Evolutionary conservation across 179 eudicot species (phyloP), one percentile per base, ranked within the genome.

Genomic region (Beta lomatogona): DNA sequence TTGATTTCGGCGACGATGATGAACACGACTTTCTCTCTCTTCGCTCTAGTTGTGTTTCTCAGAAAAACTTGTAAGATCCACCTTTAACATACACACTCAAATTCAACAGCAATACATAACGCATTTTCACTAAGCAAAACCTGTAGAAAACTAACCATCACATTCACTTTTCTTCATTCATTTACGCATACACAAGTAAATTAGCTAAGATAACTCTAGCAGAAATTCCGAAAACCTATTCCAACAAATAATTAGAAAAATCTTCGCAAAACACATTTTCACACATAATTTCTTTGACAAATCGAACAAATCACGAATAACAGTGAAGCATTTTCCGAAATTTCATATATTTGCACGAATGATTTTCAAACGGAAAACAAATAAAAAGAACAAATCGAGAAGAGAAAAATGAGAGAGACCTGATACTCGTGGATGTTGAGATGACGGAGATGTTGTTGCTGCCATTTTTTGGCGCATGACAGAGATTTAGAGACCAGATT

Each of bases 391-490:
- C 52, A 50, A 13, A 15, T 21, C 16, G 8, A 6, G n/a, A 74
- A 0, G 22, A 48, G 61, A 12, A 55, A n/a, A 69, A 71, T 71
- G 63, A 53, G 80, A 69, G 15, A 36, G 31, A 92, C 97, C 97
- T 93, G 97, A 73, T 89, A 93, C 55, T 94, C 95, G 64, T 94
- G 98, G 86, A 92, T 89, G 86, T 94, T 94, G 88, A 95, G 98
- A 82, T 92, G 97, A 73, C 99, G 99, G 71, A 95, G 94, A 86
- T 95, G 99, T 55, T 95, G 94, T 16, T 92, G 95, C 76, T 95
- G 98, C 93, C 92, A 95, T 94, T 91, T 91, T 28, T 93, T 93
- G 88, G 97, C 93, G 85, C 89, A 69, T 79, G 95, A 83, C 60
- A 95, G 91, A n/a, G 99, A 90, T 48, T 88, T 89, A 25, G 87